Evolutionary conservation across 345 rosid species (phyloP).

Genomic region (Eucalyptus globulus): DNA sequence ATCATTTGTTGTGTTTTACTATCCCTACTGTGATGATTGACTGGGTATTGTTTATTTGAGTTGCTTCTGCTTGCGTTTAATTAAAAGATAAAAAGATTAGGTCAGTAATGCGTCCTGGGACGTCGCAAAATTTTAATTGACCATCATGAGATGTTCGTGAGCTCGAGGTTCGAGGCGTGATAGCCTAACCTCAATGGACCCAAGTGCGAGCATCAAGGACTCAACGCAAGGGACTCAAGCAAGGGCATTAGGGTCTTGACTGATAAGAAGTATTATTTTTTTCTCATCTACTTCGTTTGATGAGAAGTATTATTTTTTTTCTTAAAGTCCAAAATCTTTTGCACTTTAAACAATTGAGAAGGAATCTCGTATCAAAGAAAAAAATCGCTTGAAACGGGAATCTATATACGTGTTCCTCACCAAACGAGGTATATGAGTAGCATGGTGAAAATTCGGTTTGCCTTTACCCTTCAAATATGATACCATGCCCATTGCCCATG

Average conservation of each 20-base stretch:
- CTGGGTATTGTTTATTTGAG: no score
- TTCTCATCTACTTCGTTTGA: background rate
- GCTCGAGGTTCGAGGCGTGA: no score
- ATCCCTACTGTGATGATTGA: no score
- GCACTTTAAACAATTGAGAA: background rate
- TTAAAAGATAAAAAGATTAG: no score
- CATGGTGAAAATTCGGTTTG: background rate
- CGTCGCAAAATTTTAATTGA: no score
- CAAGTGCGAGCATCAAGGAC: no score
- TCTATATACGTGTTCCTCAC: background rate
- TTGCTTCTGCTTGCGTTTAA: no score
- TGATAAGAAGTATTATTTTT: background rate
- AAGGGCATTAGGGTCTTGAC: no score
- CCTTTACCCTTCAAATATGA: background rate
- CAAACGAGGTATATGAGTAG: background rate
- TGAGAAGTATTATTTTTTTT: background rate
- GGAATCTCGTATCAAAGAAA: background rate
- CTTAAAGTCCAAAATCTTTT: background rate
- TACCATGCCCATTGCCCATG: background rate
- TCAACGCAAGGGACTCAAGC: background rate
- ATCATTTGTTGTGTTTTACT: no score
- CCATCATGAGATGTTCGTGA: no score
- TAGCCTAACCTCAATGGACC: background rate
- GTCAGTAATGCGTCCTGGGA: accelerated
- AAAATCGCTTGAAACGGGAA: background rate